Conservation (phyloP, 371 early-diverging fungal genomes). For the Zancudomyces culisetae region DNA sequence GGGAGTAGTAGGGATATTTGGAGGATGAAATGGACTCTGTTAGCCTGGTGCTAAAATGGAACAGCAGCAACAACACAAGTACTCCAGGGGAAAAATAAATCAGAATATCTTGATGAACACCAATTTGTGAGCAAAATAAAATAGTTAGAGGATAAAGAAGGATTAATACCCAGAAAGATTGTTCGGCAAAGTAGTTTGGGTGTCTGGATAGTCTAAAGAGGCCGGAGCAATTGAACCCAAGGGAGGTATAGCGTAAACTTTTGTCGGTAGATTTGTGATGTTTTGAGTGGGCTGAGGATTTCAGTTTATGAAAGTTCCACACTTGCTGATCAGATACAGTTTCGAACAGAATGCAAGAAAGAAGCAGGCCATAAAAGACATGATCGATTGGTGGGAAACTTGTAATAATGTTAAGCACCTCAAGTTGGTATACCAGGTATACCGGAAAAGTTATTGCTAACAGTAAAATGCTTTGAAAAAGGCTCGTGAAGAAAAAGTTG, state of each 20-base stretch:
- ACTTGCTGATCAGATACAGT: conserved; percentile 67
- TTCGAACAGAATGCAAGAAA: conserved; percentile 33
- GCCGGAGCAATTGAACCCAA: conserved; percentile 56
- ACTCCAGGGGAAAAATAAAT: conserved; percentile 27
- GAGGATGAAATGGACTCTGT: conserved; percentile 50
- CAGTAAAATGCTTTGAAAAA: conserved; percentile 35
- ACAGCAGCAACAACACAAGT: conserved; percentile 34
- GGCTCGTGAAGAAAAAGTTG: conserved; percentile 50
- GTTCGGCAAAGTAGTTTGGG: conserved; percentile 68
- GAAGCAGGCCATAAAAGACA: conserved; percentile 24
- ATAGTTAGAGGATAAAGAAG: conserved; percentile 31
- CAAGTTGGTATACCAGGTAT: conserved; percentile 6
- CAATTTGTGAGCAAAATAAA: conserved; percentile 15
- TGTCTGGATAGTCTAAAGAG: conserved; percentile 57
- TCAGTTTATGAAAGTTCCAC: conserved; percentile 51
- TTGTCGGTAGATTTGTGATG: neutral
- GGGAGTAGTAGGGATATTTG: conserved; percentile 55
- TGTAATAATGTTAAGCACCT: neutral
- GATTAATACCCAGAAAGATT: conserved; percentile 39
- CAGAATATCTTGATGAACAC: neutral
- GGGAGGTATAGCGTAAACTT: neutral
- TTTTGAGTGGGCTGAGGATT: conserved; percentile 27
- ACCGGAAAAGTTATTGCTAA: conserved; percentile 27
- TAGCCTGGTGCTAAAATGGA: conserved; percentile 48
- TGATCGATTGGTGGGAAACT: conserved; percentile 27